A percentile compares a stretch with the other conserved stretches of the same genome.
These are phyloP conservation scores for Phytopythium montanum DNA, from an alignment of 352 stramenopile species.

Conservation along the genomic window DNA sequence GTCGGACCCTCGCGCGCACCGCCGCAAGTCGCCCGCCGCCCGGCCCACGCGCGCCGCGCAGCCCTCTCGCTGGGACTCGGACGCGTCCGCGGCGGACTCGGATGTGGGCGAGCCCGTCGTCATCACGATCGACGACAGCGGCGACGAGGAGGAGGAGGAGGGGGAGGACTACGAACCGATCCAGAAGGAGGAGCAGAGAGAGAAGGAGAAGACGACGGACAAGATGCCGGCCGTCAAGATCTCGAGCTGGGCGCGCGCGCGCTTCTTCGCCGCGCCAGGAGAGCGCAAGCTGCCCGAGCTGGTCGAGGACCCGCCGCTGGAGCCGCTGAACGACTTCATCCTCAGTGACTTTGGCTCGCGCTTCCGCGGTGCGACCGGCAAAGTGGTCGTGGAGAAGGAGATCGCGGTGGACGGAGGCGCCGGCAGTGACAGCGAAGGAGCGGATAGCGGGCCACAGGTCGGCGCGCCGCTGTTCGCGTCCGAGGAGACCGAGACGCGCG, in stretches of 20 bases:
- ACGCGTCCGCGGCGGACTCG: constrained; percentile 24
- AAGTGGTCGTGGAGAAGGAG: constrained; percentile 48
- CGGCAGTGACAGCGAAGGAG: constrained; percentile 18
- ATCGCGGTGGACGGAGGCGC: constrained; percentile 19
- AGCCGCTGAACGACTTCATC: constrained; percentile 85
- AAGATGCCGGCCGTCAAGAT: constrained; percentile 29
- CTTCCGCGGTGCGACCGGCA: constrained; percentile 46
- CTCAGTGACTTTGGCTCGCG: constrained; percentile 76
- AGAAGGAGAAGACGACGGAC: constrained; percentile 1
- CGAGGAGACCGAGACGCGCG: constrained; percentile 12
- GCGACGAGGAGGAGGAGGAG: constrained; percentile 13
- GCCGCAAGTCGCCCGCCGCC: constrained; percentile 19
- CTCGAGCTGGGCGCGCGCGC: constrained; percentile 65
- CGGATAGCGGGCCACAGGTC: constrained; percentile 31
- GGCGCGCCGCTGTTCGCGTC: constrained; percentile 46
- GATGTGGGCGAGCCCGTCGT: constrained; percentile 47
- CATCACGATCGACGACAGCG: constrained; percentile 16
- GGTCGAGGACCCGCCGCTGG: constrained; percentile 58
- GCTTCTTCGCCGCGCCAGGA: constrained; percentile 60
- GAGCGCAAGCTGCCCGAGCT: constrained; percentile 42
- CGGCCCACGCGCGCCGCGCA: constrained; percentile 23
- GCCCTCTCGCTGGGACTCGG: constrained; percentile 58
- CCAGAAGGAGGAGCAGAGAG: background rate
- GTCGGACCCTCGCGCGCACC: constrained; percentile 68
- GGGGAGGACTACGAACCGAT: too few species aligned